Evolutionary conservation across 805 yeast species (phyloP).

Genomic region (Teunomyces cretensis): DNA sequence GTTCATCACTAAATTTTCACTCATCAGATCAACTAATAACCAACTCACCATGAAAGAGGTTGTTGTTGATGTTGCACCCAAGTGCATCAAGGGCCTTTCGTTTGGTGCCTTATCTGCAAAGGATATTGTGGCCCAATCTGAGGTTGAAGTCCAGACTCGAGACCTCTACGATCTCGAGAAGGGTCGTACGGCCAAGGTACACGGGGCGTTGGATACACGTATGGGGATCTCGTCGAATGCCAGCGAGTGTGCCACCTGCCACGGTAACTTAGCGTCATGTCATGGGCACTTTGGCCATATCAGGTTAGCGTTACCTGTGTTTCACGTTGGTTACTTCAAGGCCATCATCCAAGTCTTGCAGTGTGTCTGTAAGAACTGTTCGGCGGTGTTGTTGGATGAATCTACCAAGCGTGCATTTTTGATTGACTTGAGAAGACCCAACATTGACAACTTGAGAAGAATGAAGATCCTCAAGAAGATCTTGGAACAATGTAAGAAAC

Average conservation of each 20-base stretch:
- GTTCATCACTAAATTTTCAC: slow-evolving; percentile 3
- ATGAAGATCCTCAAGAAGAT: slow-evolving; percentile 84
- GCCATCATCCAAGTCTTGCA: slow-evolving; percentile 85
- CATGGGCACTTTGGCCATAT: slow-evolving; percentile 99
- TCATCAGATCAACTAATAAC: slow-evolving; percentile 2
- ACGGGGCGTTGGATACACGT: slow-evolving; percentile 86
- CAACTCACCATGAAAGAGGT: slow-evolving; percentile 39
- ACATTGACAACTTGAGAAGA: slow-evolving; percentile 84
- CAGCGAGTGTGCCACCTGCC: slow-evolving; percentile 88
- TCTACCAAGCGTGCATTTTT: slow-evolving; percentile 65
- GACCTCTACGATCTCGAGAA: slow-evolving; percentile 89
- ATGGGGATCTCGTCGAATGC: slow-evolving; percentile 94
- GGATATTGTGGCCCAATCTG: slow-evolving; percentile 90
- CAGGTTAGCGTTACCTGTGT: slow-evolving; percentile 89
- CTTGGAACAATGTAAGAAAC: slow-evolving; percentile 92
- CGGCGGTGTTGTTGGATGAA: slow-evolving; percentile 73
- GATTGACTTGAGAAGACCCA: slow-evolving; percentile 81
- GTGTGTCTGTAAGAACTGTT: slow-evolving; percentile 87
- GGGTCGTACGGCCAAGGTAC: slow-evolving; percentile 76
- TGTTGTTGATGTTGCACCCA: slow-evolving; percentile 80
- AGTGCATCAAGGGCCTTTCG: slow-evolving; percentile 84
- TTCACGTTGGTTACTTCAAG: slow-evolving; percentile 96
- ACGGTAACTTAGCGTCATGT: slow-evolving; percentile 87
- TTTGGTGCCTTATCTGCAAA: slow-evolving; percentile 91
- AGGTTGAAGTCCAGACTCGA: slow-evolving; percentile 88